Base-by-base conservation (phyloP, 345 rosid species). In the Aethionema arabicum region DNA sequence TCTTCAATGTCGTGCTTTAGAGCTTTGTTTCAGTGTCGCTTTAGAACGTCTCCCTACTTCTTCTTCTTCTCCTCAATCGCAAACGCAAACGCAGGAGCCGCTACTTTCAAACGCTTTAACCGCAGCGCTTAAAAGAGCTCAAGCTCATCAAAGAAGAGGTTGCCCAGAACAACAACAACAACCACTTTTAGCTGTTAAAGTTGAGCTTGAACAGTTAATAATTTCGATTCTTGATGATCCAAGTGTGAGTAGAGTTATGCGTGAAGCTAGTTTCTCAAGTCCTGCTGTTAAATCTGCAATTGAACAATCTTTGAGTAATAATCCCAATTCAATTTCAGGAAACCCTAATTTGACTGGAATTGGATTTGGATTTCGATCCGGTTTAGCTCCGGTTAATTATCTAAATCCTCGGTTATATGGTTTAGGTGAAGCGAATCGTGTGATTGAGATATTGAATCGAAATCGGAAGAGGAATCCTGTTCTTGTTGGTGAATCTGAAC, bases 1-100 rank as follows among this genome's bases (percentile, higher is more conserved):
- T 0, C 83, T 93, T n/a, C 99, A 93, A 92, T 93, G 99, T 69
- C 81, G 99, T 16, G 99, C 99, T 13, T 77, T 93, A 21, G 99
- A 93, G 90, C 99, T 93, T 58, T 93, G 99, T 67, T 93, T 93
- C 80, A 87, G 90, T 76, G 99, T 93, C n/a, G 99, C 99, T 3
- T 81, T 93, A 53, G 99, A 93, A 42, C 84, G 97, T 10, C 84
- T 93, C 11, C 97, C 99, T 15, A 79, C 95, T 8, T 44, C 68
- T 0, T 61, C 77, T 6, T 70, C 90, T 0, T 80, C 78, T 0
- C 69, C 68, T 7, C 14, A 60, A 8, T 51, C 65, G 6, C 61
- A 52, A 2, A 52, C 73, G 36, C 61, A 69, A 16, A 46, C 56
- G 61, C 73, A 54, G 3, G 97, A 93, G 65, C 97, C 99, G 0